Evolutionary conservation across 352 stramenopile species (phyloP), one percentile per base, ranked within the genome.

Genomic region (Pythium myriotylum): DNA sequence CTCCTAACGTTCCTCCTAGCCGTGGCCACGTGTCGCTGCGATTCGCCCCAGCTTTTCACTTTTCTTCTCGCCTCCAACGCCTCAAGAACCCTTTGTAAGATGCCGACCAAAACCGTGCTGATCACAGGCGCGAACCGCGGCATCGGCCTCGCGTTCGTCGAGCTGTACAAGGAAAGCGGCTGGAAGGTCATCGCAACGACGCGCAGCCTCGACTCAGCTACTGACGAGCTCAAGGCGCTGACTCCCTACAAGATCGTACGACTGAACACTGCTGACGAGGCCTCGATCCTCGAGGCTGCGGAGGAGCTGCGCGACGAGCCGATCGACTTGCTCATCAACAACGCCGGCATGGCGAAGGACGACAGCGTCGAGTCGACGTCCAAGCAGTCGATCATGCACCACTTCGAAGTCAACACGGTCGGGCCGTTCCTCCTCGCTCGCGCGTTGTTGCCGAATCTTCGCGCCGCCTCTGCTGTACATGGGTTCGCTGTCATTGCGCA

Each of bases 281-380:
- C 69, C 35, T 86, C 77, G 27, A 87, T 90, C 22, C 26, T 78
- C 27, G 19, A 32, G 2, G 69, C 73, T 13, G 76, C 76, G 9
- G 74, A 75, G 62, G 35, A 64, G 0, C 53, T 90, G 7, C 56
- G 82, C 24, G 60, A 61, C 26, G 70, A 72, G 41, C 49, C 70
- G 1, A 68, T 92, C 22, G 76, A 92, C 43, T 54, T 94, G 20
- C 64, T 94, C 9, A 88, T 94, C 49, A 94, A 94, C 62, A 92
- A 90, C 64, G 68, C 73, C 12, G 84, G 84, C 17, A 73, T 91
- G 41, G 51, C 56, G 10, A 57, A 68, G 14, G 45, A 52, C 14
- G 54, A 66, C 12, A 53, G 53, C 17, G 37, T 89, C 14, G 40
- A 62, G 20, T 64, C 63, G 3, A 76, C 76, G 14, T 84, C 77